Evolutionary conservation across 208 protist genomes (phyloP), one percentile per base, ranked within the genome.

Genomic region (Endotrypanum monterogeii): DNA sequence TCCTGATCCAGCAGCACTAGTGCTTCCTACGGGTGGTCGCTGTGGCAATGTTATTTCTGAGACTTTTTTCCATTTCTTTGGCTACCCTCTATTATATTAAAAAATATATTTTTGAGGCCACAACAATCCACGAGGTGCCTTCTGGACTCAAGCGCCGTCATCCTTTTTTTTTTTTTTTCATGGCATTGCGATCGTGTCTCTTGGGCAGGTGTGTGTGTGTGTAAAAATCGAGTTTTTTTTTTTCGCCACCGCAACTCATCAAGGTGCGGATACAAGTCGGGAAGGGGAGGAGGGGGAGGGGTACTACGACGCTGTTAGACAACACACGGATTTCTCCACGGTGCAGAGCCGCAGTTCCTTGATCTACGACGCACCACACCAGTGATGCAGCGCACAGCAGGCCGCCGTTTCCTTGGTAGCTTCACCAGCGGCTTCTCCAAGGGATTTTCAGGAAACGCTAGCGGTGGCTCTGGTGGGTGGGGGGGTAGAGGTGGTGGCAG

Each of bases 401-500:
- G 50, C n/a, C 73, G 70, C 12, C 67, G 78, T 51, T 87, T 89
- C 58, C 76, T 86, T 35, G 77, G 83, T 20, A 72, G 72, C 28
- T 87, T 90, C 60, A 74, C 63, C 37, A 79, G 70, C 4, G 86
- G 86, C 14, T 90, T 89, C 54, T 86, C 82, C 9, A 87, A 86
- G 61, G 80, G 82, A 6, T 89, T 89, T 67, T 82, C 75, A 11
- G 75, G 74, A 2, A 72, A 70, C 50, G 32, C 44, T 65, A 30
- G 52, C 48, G 68, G 73, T n/a, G 58, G 23, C 25, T 25, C 58
- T 67, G 60, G 58, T 60, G 54, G 56, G 35, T 54, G 58, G 28
- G 57, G 67, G 23, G 20, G 51, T 51, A 62, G 74, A 55, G 54
- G 67, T 25, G 60, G 73, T 25, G 56, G 66, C 48, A 55, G 71